Evolutionary conservation across 164 flowering plant species (phyloP), one percentile per base, ranked within the genome.

Genomic region (Stephania japonica): DNA sequence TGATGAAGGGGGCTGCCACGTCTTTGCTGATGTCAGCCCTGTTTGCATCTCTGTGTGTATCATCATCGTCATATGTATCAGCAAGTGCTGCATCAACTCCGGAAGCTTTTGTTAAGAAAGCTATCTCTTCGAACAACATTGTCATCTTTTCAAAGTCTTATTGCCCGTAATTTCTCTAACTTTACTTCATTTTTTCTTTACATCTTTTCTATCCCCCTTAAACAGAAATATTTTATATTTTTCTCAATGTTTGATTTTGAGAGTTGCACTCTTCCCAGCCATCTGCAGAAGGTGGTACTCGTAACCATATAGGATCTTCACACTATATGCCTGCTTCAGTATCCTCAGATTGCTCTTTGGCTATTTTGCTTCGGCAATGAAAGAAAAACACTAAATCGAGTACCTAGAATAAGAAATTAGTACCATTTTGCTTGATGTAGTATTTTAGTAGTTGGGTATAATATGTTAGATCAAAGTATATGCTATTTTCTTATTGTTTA

Each of bases 81-180:
- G 72, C 69, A 21, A 24, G 26, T 16, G 72, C 75, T 43, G 75
- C 78, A 56, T 14, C 63, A 56, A 7, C 70, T 21, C 77, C 77
- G 5, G 76, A 75, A 62, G 77, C 80, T n/a, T 92, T 90, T 75
- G 89, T 90, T 26, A 81, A 84, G 78, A 87, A 90, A 73, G 86
- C 94, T 26, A 76, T 92, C 71, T 78, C 88, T 26, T 86, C 92
- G 32, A 86, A 92, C 72, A 65, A 85, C 75, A 87, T 92, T 74
- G 91, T 87, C 80, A 86, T 92, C 78, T 92, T 92, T 90, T 92
- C 96, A 83, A 92, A 92, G 80, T 87, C 95, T 49, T 90, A 89
- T 76, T 90, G 97, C 96, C 97, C 94, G 97, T 92, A 86, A 23
- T 65, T 53, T 67, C 73, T 75, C 74, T 70, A 38, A 27, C 75